Evolutionary conservation across 192 early-diverging fungal genomes (phyloP), one percentile per base, ranked within the genome.

Genomic region (Neocallimastix lanati): DNA sequence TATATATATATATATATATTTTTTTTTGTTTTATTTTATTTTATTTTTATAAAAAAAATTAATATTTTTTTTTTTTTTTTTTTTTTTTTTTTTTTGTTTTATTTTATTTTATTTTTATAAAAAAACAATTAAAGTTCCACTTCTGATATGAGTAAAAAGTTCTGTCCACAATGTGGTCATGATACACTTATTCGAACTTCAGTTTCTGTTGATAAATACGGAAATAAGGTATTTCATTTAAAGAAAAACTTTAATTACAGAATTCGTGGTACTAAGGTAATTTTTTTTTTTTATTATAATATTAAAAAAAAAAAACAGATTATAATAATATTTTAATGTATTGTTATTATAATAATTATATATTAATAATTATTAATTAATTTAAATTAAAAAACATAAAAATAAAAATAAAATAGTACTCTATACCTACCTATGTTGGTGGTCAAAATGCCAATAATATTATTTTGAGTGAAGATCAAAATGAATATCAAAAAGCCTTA

Each of bases 171-270:
- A 33, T 99, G 97, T 85, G 97, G 97, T 80, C 91, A 93, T 82
- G 83, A 93, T 40, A 93, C 96, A 0, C 87, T 99, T 37, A 93
- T 92, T 82, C 88, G 96, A 58, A 93, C 93, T 28, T 90, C 95
- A 12, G 91, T 91, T 27, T 91, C 87, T 29, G 92, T 96, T 0
- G 94, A 94, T 77, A 84, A 88, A 29, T 86, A 93, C 78, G 97
- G 97, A 35, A 88, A 91, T 16, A 87, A 95, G 28, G 89, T 87
- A 28, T 92, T 93, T 76, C 93, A 95, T 80, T 84, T 99, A 15
- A 96, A 96, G 85, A 87, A 92, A 77, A 96, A 96, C 86, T 97
- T 93, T 87, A 87, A 93, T 80, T 93, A 97, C 84, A 94, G 93
- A 79, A 81, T 92, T 78, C 92, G 96, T 27, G 97, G 97, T 76